Conservation (phyloP, 345 rosid species). For the Gossypium australe region DNA sequence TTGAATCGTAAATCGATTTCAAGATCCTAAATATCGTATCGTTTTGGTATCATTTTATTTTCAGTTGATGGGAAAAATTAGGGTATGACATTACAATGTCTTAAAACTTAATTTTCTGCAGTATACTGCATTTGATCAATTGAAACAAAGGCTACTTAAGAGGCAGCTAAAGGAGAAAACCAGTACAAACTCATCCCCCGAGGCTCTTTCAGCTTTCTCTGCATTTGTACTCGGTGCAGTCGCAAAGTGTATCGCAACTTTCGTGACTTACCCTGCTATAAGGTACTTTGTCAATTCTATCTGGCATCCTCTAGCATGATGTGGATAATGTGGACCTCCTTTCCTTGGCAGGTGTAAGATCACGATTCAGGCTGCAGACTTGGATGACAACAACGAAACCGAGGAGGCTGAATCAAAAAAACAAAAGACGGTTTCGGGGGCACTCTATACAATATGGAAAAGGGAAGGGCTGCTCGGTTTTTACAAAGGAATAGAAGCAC, state of each 20-base stretch:
- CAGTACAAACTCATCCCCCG: slow-evolving; percentile 37
- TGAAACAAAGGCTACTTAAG: slow-evolving; percentile 61
- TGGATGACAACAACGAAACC: slow-evolving; percentile 22
- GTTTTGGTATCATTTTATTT: background rate
- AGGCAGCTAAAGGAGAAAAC: slow-evolving; percentile 25
- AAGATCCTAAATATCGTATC: background rate
- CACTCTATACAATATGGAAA: slow-evolving; percentile 59
- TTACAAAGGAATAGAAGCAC: slow-evolving; percentile 83
- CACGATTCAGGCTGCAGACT: slow-evolving; percentile 75
- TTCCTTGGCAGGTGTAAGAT: slow-evolving; percentile 69
- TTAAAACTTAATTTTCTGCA: slow-evolving; percentile 23
- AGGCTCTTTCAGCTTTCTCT: slow-evolving; percentile 67
- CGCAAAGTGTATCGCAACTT: slow-evolving; percentile 80
- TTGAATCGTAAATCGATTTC: background rate
- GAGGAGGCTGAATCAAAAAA: slow-evolving; percentile 28
- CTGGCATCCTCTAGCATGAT: background rate
- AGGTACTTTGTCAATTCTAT: slow-evolving; percentile 34
- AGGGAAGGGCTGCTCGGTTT: slow-evolving; percentile 78
- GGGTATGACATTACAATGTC: background rate
- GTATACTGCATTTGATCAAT: slow-evolving; percentile 95
- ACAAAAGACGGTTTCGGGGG: slow-evolving; percentile 46
- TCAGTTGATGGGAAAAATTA: background rate
- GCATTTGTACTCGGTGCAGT: slow-evolving; percentile 85
- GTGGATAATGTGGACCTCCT: background rate
- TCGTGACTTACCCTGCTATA: slow-evolving; percentile 87